Evolutionary conservation across 768 basidiomycete species (phyloP), one percentile per base, ranked within the genome.

Genomic region (Leccinum arenicola): DNA sequence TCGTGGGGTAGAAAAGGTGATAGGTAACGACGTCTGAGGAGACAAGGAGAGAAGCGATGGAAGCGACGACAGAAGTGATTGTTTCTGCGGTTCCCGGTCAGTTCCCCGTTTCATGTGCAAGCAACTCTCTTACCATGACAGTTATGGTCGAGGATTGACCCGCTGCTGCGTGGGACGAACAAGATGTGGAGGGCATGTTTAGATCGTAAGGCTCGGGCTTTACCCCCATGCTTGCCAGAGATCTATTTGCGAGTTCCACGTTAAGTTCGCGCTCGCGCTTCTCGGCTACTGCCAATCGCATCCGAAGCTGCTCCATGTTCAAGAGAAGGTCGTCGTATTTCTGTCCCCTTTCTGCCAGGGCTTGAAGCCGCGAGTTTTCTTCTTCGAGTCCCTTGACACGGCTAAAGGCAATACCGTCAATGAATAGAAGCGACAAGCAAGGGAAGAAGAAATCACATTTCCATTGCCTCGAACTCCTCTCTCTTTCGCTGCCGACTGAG

Each of bases 401-500:
- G 67, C 92, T 94, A 75, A 60, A 47, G 54, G 52, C 49, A 57
- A 62, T 67, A 48, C 52, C 33, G 61, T 66, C 55, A 74, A 49
- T 55, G 38, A 56, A 65, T 36, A 36, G 54, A 61, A 61, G 51
- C 17, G 12, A 45, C 21, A 14, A 55, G 31, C 48, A 57, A n/a
- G 38, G 33, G 15, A 67, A 8, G 50, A 56, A 59, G 67, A 57
- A 86, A 89, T 77, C 77, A 93, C 91, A 89, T 75, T 80, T 94
- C 93, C 90, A 95, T 93, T 68, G 71, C 78, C 75, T 95, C 93
- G 68, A 93, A 95, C 76, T 94, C 92, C 76, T 95, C 93, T 57
- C 93, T 85, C 75, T 95, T 95, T 67, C 93, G 82, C 74, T 95
- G 93, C 71, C 93, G 81, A 75, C 87, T 89, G 70, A 95, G 87